Conservation (phyloP, 1,284 basidiomycete genomes). For the Farysia itapuensis region DNA sequence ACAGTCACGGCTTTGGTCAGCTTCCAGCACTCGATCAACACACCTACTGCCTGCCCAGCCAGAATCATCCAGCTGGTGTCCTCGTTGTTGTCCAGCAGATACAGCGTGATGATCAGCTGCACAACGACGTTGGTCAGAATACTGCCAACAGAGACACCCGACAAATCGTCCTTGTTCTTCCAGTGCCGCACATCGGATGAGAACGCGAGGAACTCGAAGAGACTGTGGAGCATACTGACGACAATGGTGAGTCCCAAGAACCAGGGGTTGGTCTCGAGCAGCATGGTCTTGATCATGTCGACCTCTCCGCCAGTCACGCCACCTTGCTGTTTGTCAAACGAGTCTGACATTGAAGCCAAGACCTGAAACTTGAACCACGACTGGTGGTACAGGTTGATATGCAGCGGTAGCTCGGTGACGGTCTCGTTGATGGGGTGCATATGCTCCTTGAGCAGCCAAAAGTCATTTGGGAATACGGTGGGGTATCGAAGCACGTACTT, state of each 20-base stretch:
- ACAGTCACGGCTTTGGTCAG: conserved; percentile 76
- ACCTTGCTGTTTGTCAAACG: conserved; percentile 69
- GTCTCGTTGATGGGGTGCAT: conserved; percentile 60
- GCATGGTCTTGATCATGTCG: conserved; percentile 44
- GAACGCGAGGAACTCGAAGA: conserved; percentile 64
- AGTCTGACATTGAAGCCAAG: conserved; percentile 60
- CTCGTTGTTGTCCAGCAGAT: conserved; percentile 90
- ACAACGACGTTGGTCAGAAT: conserved; percentile 90
- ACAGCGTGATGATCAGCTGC: conserved; percentile 77
- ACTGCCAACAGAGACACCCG: conserved; percentile 65
- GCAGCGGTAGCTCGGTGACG: conserved; percentile 68
- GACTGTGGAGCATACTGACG: conserved; percentile 81
- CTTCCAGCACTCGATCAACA: conserved; percentile 95
- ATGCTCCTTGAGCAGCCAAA: conserved; percentile 66
- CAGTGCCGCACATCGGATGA: conserved; percentile 85
- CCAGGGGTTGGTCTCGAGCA: conserved; percentile 81
- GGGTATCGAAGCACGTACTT: conserved; percentile 62
- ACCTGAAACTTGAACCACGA: conserved; percentile 58
- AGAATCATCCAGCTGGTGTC: conserved; percentile 96
- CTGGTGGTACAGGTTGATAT: conserved; percentile 80
- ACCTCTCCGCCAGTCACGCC: conserved; percentile 73
- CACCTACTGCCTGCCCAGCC: conserved; percentile 73
- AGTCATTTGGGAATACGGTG: conserved; percentile 89
- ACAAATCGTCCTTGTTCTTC: conserved; percentile 76
- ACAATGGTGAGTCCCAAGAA: conserved; percentile 73